Conservation (phyloP, 2,329 filamentous ascomycete species). For the Metarhizium sp. region DNA sequence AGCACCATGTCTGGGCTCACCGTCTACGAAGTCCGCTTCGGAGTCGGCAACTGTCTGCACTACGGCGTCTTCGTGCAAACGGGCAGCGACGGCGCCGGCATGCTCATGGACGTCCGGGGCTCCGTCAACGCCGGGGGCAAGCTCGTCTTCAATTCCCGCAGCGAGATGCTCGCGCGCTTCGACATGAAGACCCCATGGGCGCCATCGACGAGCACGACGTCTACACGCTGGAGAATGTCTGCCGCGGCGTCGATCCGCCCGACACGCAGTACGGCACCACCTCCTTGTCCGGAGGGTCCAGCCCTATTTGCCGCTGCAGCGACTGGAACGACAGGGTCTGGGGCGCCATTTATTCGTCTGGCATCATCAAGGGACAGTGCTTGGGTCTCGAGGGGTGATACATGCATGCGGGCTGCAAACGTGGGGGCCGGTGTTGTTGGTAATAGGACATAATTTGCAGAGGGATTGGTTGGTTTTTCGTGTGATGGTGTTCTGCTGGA, state of each 20-base stretch:
- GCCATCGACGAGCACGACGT: background rate
- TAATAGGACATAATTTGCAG: no score
- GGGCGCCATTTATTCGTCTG: slow-evolving; percentile 1
- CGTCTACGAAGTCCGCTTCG: background rate
- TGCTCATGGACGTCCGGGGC: slow-evolving; percentile 5
- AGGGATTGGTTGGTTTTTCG: no score
- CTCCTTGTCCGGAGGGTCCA: background rate
- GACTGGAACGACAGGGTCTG: slow-evolving; percentile 4
- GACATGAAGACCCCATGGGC: slow-evolving; percentile 1
- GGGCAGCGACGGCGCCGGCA: slow-evolving; percentile 3
- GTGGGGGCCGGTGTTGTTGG: no score
- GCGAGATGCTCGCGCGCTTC: slow-evolving; percentile 3
- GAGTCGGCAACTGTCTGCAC: background rate
- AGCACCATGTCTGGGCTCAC: background rate
- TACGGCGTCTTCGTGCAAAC: slow-evolving; percentile 6
- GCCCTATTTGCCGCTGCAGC: slow-evolving; percentile 4
- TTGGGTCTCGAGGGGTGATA: slow-evolving; percentile 43
- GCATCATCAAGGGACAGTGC: slow-evolving; percentile 39
- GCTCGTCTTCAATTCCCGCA: slow-evolving; percentile 1
- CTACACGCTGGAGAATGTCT: slow-evolving; percentile 1
- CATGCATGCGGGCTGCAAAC: no score
- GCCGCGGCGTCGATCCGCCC: background rate
- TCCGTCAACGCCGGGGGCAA: slow-evolving; percentile 3
- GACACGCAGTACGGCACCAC: slow-evolving; percentile 1
- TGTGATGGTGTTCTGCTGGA: no score